Evolutionary conservation across 345 rosid genomes (phyloP).

Genomic region (Trapa bicornis): DNA sequence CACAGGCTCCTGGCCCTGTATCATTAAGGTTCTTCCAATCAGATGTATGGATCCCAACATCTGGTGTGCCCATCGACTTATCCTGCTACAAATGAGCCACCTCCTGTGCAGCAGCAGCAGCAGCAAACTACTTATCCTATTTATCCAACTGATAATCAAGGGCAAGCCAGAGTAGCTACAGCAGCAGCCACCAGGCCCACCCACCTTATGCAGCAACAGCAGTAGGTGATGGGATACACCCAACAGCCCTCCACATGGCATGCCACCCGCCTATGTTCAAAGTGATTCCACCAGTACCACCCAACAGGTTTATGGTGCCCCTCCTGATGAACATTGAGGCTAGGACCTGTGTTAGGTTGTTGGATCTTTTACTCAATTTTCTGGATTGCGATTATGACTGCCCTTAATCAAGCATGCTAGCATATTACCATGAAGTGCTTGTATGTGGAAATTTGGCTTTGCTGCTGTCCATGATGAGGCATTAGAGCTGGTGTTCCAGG

Average conservation of each 20-base stretch:
- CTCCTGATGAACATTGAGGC: neutral
- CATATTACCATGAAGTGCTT: no score
- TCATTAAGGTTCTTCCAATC: neutral
- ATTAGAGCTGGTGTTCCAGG: no score
- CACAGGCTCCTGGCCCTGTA: slow-evolving; percentile 24
- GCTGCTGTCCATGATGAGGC: no score
- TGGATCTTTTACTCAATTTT: neutral
- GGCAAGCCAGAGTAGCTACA: slow-evolving; percentile 1
- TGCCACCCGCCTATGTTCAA: neutral
- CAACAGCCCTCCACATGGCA: neutral
- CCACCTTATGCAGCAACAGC: neutral
- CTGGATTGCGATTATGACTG: neutral
- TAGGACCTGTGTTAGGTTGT: neutral
- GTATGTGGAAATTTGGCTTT: no score
- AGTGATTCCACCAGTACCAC: neutral
- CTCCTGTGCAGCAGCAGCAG: slow-evolving; percentile 6
- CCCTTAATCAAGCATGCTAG: neutral
- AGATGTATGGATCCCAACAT: neutral
- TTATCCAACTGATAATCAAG: slow-evolving; percentile 2
- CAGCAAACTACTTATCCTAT: slow-evolving; percentile 3
- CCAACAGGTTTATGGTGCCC: neutral
- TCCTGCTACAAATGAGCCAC: neutral
- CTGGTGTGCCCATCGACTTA: slow-evolving; percentile 1
- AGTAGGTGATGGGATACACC: neutral
- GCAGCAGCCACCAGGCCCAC: neutral